A percentile compares a stretch with the other conserved stretches of the same genome.
These are phyloP conservation scores for Globisporangium alternatum DNA, from an alignment of 352 stramenopile genomes.

Conservation along the genomic window DNA sequence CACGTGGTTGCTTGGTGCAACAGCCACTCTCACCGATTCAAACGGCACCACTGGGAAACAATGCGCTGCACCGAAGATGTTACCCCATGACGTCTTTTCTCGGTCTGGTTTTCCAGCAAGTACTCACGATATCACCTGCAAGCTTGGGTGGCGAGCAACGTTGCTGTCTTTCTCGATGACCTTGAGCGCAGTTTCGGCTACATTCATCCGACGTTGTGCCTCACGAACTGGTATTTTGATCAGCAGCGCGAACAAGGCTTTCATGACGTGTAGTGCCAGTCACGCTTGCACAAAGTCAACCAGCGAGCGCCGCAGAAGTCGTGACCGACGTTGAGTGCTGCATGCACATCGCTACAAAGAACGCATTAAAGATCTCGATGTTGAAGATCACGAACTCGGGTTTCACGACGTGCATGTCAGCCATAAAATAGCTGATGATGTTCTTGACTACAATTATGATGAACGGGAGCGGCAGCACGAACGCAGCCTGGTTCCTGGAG, in stretches of 20 bases:
- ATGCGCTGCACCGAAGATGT: too few relatives aligned
- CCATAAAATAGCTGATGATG: slow-evolving; percentile 6
- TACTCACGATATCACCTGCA: not conserved
- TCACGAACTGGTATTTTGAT: not conserved
- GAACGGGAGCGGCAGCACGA: not conserved
- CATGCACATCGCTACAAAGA: slow-evolving; percentile 44
- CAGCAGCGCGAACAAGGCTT: not conserved
- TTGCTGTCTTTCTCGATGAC: slow-evolving; percentile 3
- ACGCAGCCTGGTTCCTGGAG: not conserved
- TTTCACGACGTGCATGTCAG: slow-evolving; percentile 25
- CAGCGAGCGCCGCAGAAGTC: slow-evolving; percentile 15
- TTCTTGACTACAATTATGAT: slow-evolving; percentile 8
- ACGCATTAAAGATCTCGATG: slow-evolving; percentile 47
- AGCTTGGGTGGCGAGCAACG: not conserved
- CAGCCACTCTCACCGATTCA: not conserved
- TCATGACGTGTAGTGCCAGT: slow-evolving; percentile 33
- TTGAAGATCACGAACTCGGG: slow-evolving; percentile 52
- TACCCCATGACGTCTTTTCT: too few relatives aligned
- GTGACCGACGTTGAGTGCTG: slow-evolving; percentile 25
- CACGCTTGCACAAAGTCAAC: slow-evolving; percentile 32
- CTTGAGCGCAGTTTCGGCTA: slow-evolving; percentile 1
- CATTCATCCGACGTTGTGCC: not conserved
- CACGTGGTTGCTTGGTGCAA: not conserved
- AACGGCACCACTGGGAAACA: not conserved
- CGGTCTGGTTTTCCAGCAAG: too few relatives aligned